Evolutionary conservation across 805 yeast genomes (phyloP).

Genomic region (Diddensiella transvaalensis): DNA sequence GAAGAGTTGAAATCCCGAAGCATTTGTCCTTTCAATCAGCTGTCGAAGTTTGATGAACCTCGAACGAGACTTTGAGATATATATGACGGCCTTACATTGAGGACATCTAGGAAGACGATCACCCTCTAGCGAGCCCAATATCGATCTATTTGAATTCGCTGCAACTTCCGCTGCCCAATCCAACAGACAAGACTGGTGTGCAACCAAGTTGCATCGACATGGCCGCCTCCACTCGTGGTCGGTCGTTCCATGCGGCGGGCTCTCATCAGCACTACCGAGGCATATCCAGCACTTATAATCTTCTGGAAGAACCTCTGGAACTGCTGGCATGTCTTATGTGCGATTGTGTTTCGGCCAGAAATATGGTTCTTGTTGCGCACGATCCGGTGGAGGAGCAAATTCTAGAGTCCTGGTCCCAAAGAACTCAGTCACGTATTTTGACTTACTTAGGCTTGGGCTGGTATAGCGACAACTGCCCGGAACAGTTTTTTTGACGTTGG

Average conservation of each 20-base stretch:
- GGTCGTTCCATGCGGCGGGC: constrained; percentile 32
- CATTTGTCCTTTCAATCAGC: constrained; percentile 16
- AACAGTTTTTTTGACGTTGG: too few species aligned
- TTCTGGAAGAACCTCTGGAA: constrained; percentile 6
- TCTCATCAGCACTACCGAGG: constrained; percentile 34
- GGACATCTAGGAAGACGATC: constrained; percentile 28
- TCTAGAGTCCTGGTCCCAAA: too few species aligned
- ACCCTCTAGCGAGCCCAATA: constrained; percentile 9
- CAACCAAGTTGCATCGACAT: constrained; percentile 43
- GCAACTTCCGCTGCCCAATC: constrained; percentile 40
- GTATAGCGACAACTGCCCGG: too few species aligned
- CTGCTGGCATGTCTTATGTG: constrained; percentile 1
- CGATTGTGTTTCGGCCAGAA: not conserved
- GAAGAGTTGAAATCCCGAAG: constrained; percentile 17
- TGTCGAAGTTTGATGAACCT: constrained; percentile 20
- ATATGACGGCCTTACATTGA: constrained; percentile 31
- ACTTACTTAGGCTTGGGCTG: too few species aligned
- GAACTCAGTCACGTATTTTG: too few species aligned
- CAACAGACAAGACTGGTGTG: constrained; percentile 44
- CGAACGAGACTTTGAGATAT: constrained; percentile 18
- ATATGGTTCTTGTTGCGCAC: too few species aligned
- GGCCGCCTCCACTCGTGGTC: constrained; percentile 42
- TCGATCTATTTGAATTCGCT: constrained; percentile 14
- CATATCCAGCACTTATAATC: constrained; percentile 39
- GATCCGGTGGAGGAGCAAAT: too few species aligned